Conservation (phyloP, 768 basidiomycete genomes). For the Mycena alexandri region DNA sequence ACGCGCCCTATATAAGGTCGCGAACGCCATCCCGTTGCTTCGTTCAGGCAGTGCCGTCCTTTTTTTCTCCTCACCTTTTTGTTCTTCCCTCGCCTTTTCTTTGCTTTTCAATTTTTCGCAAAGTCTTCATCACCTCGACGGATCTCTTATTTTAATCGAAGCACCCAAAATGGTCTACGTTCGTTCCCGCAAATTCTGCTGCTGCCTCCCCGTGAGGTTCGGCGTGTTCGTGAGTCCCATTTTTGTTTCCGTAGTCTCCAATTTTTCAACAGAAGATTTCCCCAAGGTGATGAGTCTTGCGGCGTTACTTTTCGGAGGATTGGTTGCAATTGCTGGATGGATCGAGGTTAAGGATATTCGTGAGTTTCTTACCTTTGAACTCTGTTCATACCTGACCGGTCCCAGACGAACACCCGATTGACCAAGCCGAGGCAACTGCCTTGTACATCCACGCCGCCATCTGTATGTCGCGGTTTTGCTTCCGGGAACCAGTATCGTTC, state of each 20-base stretch:
- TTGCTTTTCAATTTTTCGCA: slow-evolving; percentile 27
- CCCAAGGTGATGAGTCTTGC: slow-evolving; percentile 58
- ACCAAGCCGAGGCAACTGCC: slow-evolving; percentile 54
- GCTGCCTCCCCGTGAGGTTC: slow-evolving; percentile 74
- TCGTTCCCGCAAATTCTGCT: slow-evolving; percentile 70
- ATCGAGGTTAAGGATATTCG: slow-evolving; percentile 57
- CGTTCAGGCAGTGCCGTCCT: slow-evolving; percentile 34
- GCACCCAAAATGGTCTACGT: slow-evolving; percentile 61
- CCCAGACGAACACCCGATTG: slow-evolving; percentile 51
- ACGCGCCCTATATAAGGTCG: not conserved
- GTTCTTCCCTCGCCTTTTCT: slow-evolving; percentile 29
- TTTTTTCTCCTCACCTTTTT: slow-evolving; percentile 25
- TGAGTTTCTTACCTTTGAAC: slow-evolving; percentile 45
- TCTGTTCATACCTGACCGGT: slow-evolving; percentile 1
- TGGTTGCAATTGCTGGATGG: slow-evolving; percentile 62
- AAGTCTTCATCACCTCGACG: slow-evolving; percentile 30
- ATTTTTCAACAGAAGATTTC: slow-evolving; percentile 19
- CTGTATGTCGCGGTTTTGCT: slow-evolving; percentile 46
- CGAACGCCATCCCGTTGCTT: not conserved
- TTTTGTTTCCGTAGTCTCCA: not conserved
- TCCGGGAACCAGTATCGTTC: not conserved
- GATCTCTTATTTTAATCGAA: slow-evolving; percentile 29
- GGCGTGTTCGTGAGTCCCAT: slow-evolving; percentile 66
- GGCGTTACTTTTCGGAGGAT: slow-evolving; percentile 56
- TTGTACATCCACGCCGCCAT: slow-evolving; percentile 61